Conservation (phyloP, 164 flowering plant species). For the Vitis cinerea region DNA sequence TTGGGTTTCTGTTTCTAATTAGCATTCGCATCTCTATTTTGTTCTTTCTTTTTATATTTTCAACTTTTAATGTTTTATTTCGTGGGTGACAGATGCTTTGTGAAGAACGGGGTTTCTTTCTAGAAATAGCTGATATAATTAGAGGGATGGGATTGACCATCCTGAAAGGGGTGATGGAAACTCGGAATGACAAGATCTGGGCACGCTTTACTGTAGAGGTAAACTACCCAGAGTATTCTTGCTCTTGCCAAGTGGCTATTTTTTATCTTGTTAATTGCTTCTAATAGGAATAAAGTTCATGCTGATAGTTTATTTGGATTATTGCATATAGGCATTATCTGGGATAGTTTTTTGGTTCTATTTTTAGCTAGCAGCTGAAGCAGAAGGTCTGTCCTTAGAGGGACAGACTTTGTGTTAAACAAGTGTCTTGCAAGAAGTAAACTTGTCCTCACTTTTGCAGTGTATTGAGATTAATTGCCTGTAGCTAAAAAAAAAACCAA, state of each 20-base stretch:
- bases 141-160: constrained; percentile 86
- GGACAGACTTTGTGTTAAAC: too few species aligned
- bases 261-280: not conserved
- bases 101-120: constrained; percentile 76
- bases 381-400: too few species aligned
- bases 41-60: not conserved
- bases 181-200: constrained; percentile 73
- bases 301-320: not conserved
- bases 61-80: not conserved
- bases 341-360: too few species aligned
- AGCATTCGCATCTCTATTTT: not conserved
- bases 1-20: not conserved
- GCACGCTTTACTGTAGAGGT: constrained; percentile 92
- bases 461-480: too few species aligned
- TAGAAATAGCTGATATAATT: constrained; percentile 81
- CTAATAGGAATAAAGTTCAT: not conserved
- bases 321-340: not conserved
- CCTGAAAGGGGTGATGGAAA: constrained; percentile 84
- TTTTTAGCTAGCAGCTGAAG: too few species aligned
- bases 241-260: not conserved
- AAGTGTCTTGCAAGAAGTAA: too few species aligned
- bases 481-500: too few species aligned
- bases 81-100: constrained; percentile 66
- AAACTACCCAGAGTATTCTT: constrained; percentile 6
- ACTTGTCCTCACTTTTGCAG: too few species aligned